Base-by-base conservation (phyloP, 805 yeast genomes). In the Kluyveromyces aestuarii region DNA sequence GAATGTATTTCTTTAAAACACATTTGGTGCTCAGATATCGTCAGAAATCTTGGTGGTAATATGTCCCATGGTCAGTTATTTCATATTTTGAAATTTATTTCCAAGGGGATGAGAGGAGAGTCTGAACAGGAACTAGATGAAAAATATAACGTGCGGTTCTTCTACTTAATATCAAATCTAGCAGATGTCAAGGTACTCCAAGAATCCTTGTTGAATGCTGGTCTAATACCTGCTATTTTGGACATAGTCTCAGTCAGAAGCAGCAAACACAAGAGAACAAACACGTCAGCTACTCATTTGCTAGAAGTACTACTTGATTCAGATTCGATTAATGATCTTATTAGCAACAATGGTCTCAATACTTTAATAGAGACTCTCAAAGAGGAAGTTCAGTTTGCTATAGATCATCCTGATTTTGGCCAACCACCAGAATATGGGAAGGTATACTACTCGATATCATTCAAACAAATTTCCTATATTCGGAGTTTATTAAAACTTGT, bases 31-130 rank as follows among this genome's bases (percentile, higher is more conserved):
- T 73, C 82, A 45, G 96, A 89, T 55, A 73, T 90, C 19, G 72
- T 89, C 47, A 74, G 88, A 50, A 81, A 86, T 11, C 64, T 89
- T 53, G 87, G 93, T 18, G 96, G 93, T 9, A 87, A 87, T 61
- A 88, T 90, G 38, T 80, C 82, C 51, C 96, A 90, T 64, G 97
- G 97, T 1, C 67, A 81, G 11, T 60, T 90, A 38, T 86, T 84
- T 68, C 89, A 86, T 58, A 76, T 82, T 30, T 62, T 89, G 27
- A 76, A 90, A 49, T 72, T 72, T 40, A 77, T 87, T n/a, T 71
- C 78, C 48, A 78, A 80, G 49, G 67, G 73, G 40, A 55, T 80
- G 36, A 64, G 71, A 44, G 67, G 69, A 9, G 73, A 76, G 1
- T 72, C 66, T 51, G 50, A 54, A 1, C 52, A 58, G 6, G 62